Conservation (phyloP, 2,329 filamentous ascomycete genomes). For the Canariomyces notabilis region DNA sequence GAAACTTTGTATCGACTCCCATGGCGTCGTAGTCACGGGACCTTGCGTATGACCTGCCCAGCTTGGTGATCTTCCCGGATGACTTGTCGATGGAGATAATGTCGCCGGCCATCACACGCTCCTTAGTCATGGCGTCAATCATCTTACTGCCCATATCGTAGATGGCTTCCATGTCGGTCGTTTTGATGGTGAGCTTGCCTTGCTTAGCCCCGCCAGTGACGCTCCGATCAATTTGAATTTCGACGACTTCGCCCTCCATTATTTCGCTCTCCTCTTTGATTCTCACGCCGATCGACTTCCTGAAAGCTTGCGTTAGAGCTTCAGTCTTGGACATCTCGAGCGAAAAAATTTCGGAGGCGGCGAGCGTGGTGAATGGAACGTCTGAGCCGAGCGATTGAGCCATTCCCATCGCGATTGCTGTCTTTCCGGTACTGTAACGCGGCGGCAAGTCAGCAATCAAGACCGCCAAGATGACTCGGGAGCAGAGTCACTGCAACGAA, state of each 20-base stretch:
- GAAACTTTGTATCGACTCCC: conserved; percentile 96
- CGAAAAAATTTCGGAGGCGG: conserved; percentile 95
- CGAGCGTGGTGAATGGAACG: conserved; percentile 93
- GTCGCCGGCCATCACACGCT: conserved; percentile 97
- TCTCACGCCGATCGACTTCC: conserved; percentile 94
- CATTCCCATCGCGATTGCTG: conserved; percentile 98
- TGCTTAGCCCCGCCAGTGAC: conserved; percentile 96
- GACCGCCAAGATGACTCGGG: not conserved
- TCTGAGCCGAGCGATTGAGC: conserved; percentile 90
- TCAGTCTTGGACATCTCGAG: conserved; percentile 99
- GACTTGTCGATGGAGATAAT: conserved; percentile 99
- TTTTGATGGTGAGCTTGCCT: conserved; percentile 98
- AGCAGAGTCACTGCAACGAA: conserved; percentile 25
- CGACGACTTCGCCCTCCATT: conserved; percentile 97
- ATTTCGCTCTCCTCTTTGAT: conserved; percentile 99
- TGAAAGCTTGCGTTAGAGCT: conserved; percentile 95
- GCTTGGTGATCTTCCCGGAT: conserved; percentile 94
- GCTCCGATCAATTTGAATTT: conserved; percentile 96
- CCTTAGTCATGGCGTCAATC: conserved; percentile 99
- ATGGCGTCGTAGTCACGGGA: conserved; percentile 98
- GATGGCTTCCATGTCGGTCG: conserved; percentile 98
- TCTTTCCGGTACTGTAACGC: conserved; percentile 78
- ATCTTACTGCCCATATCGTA: conserved; percentile 99
- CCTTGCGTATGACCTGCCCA: conserved; percentile 88
- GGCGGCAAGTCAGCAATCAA: conserved; percentile 16